phyloP scores from a whole-genome alignment of 2,329 filamentous ascomycete species.

The Pseudogymnoascus sp. region DNA sequence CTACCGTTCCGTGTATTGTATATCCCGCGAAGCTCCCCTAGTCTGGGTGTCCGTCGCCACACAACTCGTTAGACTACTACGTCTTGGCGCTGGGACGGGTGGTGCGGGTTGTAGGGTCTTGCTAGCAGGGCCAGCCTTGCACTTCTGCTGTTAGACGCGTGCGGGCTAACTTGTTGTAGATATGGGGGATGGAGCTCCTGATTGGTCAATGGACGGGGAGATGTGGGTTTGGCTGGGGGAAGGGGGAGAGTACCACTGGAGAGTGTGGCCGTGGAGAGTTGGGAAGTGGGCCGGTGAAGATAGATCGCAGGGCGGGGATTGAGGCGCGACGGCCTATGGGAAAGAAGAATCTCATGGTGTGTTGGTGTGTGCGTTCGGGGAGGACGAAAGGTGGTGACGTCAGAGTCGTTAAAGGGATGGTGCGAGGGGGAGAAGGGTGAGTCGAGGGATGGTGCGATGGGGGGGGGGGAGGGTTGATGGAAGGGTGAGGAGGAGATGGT shows the following conservation, averaged over 20 bases:
- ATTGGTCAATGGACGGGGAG: neutral
- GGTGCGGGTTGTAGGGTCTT: constrained; percentile 3
- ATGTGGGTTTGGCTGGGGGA: neutral
- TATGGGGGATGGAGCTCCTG: no score
- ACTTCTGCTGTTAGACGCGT: no score
- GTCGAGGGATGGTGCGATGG: neutral
- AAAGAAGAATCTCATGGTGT: neutral
- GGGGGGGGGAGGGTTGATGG: neutral
- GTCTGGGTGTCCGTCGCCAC: no score
- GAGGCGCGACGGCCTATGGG: neutral
- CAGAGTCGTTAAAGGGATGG: neutral
- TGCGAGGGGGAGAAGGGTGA: no score
- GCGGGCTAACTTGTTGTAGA: no score
- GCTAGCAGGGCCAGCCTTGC: constrained; percentile 1
- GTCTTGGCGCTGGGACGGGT: neutral
- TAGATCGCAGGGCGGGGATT: neutral
- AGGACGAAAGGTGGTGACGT: neutral
- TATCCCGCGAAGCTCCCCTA: no score
- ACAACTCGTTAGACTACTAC: no score
- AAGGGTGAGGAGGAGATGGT: neutral
- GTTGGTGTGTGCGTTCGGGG: no score
- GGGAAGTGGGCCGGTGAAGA: neutral
- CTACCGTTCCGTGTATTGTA: no score
- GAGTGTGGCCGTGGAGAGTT: neutral
- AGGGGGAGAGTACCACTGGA: neutral